Percentiles rank a stretch among this genome's conserved stretches.
Conservation (phyloP, 2,329 filamentous ascomycete genomes). For the Colletotrichum chrysophilum region DNA sequence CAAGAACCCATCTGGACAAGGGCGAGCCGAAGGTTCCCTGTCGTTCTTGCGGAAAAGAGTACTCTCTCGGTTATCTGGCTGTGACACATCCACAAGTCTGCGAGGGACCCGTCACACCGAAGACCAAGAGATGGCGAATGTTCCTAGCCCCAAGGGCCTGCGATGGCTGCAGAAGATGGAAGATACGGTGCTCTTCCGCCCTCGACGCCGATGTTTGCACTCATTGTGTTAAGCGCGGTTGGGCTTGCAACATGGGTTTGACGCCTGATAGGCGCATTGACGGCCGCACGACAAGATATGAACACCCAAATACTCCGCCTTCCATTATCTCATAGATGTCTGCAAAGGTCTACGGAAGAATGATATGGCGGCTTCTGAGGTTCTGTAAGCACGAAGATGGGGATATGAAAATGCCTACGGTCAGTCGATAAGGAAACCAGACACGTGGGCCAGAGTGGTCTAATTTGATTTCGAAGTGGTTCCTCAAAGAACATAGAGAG, state of each 20-base stretch:
- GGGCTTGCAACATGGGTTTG: background rate
- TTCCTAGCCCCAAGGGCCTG: background rate
- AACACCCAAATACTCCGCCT: background rate
- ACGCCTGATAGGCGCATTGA: background rate
- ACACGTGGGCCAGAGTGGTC: background rate
- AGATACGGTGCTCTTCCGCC: background rate
- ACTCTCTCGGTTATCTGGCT: background rate
- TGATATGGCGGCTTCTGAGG: background rate
- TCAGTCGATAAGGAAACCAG: background rate
- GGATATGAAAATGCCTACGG: background rate
- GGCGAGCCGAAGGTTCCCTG: background rate
- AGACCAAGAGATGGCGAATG: background rate
- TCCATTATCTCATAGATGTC: background rate
- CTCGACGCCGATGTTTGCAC: background rate
- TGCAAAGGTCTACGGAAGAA: background rate
- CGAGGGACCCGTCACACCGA: background rate
- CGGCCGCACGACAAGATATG: background rate
- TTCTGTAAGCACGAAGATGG: background rate
- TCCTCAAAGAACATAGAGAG: background rate
- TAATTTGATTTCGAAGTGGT: background rate
- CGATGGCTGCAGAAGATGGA: background rate
- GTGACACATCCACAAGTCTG: background rate
- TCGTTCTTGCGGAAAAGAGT: background rate
- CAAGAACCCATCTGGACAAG: background rate
- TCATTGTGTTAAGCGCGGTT: background rate